A percentile compares a stretch with the other conserved stretches of the same genome.
These are phyloP conservation scores for Lasiodiplodia citricola DNA, from an alignment of 2,329 filamentous ascomycete species.

Conservation along the genomic window DNA sequence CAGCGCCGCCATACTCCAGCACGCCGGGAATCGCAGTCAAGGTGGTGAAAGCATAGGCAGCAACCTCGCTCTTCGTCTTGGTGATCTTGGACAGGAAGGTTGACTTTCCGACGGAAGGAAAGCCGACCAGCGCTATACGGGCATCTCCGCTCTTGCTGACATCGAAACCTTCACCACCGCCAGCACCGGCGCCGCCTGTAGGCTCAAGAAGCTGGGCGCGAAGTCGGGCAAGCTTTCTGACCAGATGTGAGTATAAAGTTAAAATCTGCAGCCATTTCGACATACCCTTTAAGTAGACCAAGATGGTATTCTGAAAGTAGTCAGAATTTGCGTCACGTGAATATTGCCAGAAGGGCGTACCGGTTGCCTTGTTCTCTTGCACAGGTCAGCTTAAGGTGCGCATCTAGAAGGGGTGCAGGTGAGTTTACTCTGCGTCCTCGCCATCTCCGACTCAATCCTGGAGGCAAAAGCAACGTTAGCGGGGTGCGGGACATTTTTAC, in stretches of 20 bases:
- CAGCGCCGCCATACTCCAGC: slow-evolving; percentile 94
- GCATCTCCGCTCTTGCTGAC: slow-evolving; percentile 97
- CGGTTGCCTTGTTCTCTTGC: slow-evolving; percentile 97
- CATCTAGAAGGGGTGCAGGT: slow-evolving; percentile 23
- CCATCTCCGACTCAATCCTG: slow-evolving; percentile 99
- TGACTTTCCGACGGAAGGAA: slow-evolving; percentile 97
- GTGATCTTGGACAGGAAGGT: slow-evolving; percentile 99
- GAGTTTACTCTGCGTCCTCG: slow-evolving; percentile 89
- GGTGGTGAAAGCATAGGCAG: slow-evolving; percentile 96
- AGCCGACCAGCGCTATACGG: slow-evolving; percentile 95
- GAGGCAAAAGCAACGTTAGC: slow-evolving; percentile 8
- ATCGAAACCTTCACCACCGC: slow-evolving; percentile 80
- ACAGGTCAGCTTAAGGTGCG: slow-evolving; percentile 40
- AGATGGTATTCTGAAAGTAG: slow-evolving; percentile 85
- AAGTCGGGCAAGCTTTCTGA: slow-evolving; percentile 91
- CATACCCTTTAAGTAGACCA: slow-evolving; percentile 93
- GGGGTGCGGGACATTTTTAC: not conserved
- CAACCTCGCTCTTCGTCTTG: slow-evolving; percentile 95
- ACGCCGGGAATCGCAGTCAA: slow-evolving; percentile 97
- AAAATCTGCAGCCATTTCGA: not conserved
- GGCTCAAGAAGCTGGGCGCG: slow-evolving; percentile 95
- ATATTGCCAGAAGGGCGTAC: slow-evolving; percentile 59
- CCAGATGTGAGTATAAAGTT: not conserved
- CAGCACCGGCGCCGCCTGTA: slow-evolving; percentile 75
- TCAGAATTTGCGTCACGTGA: slow-evolving; percentile 42